Evolutionary conservation across 306 rosid species (phyloP).

Genomic region (Dryas drummondii): DNA sequence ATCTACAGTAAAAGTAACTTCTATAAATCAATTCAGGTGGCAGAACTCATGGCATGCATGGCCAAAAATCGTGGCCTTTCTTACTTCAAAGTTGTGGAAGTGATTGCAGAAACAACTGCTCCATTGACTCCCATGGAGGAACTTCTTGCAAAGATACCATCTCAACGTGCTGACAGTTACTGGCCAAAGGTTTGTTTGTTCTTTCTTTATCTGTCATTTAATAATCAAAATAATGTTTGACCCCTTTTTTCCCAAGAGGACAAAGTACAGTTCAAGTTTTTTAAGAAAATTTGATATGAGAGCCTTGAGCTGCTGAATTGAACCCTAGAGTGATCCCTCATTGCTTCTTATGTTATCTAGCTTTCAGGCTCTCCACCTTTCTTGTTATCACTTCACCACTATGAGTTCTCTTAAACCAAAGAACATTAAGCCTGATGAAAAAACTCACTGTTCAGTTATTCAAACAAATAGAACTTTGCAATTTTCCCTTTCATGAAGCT

Average conservation of each 20-base stretch:
- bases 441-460: neutral
- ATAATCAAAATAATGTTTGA: constrained; percentile 39
- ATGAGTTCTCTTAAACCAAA: neutral
- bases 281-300: constrained; percentile 13
- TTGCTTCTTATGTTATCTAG: constrained; percentile 3
- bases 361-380: neutral
- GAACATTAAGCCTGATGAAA: neutral
- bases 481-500: neutral
- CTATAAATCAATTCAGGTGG: constrained; percentile 55
- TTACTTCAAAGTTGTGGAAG: constrained; percentile 87
- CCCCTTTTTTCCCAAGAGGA: constrained; percentile 21
- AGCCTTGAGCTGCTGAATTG: constrained; percentile 10
- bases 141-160: constrained; percentile 79
- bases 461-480: neutral
- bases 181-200: constrained; percentile 51
- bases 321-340: neutral
- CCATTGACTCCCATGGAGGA: constrained; percentile 76
- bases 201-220: constrained; percentile 27
- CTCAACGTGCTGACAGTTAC: constrained; percentile 51
- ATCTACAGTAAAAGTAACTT: constrained; percentile 21
- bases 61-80: constrained; percentile 72
- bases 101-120: constrained; percentile 83
- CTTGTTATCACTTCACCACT: neutral
- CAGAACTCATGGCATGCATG: constrained; percentile 85
- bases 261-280: constrained; percentile 5